Evolutionary conservation across 1,284 basidiomycete genomes (phyloP).

Genomic region (Apiotrichum porosum): DNA sequence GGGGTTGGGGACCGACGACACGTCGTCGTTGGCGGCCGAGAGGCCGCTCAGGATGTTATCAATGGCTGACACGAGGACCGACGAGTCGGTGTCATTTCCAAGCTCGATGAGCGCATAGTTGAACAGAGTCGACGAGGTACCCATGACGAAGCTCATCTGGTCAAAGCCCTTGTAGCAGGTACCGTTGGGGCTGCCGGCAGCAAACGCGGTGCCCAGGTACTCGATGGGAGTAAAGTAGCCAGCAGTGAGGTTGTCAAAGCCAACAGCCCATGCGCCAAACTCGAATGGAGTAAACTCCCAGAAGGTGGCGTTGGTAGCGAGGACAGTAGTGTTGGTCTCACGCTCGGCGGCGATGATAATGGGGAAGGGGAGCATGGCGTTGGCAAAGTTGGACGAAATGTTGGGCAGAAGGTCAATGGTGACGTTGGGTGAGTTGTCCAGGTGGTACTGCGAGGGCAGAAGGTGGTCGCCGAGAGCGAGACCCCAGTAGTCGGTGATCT

Average conservation of each 20-base stretch:
- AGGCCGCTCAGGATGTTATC: slow-evolving; percentile 37
- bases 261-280: slow-evolving; percentile 52
- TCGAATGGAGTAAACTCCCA: slow-evolving; percentile 53
- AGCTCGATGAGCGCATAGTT: slow-evolving; percentile 27
- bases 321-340: slow-evolving; percentile 42
- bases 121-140: slow-evolving; percentile 49
- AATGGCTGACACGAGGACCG: slow-evolving; percentile 36
- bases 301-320: slow-evolving; percentile 49
- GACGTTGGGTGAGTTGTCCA: slow-evolving; percentile 41
- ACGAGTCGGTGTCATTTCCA: slow-evolving; percentile 34
- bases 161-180: slow-evolving; percentile 48
- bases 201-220: slow-evolving; percentile 43
- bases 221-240: slow-evolving; percentile 46
- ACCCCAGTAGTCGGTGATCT: slow-evolving; percentile 47
- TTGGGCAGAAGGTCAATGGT: slow-evolving; percentile 34
- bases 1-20: slow-evolving; percentile 49
- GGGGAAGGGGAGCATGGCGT: slow-evolving; percentile 42
- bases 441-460: slow-evolving; percentile 39
- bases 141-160: slow-evolving; percentile 49
- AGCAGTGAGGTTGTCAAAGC: slow-evolving; percentile 25
- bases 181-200: slow-evolving; percentile 38
- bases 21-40: slow-evolving; percentile 47
- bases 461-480: slow-evolving; percentile 45
- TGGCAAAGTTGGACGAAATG: slow-evolving; percentile 20
- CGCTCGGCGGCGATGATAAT: slow-evolving; percentile 53